Base-by-base conservation (phyloP, 352 stramenopile species). In the Plasmopara viticola region DNA sequence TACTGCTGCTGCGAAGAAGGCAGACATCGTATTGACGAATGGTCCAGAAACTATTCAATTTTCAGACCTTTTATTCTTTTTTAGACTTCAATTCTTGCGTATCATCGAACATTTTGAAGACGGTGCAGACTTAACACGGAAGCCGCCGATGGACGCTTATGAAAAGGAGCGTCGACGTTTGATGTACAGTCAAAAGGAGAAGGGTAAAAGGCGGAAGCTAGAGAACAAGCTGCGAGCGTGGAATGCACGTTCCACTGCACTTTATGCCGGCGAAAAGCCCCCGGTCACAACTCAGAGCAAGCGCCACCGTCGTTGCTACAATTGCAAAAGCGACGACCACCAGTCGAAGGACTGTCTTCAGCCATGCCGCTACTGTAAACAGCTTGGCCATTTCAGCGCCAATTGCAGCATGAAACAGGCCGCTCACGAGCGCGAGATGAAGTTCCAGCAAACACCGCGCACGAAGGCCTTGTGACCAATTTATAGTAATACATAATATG, bases 241-340 rank as follows among this genome's bases (percentile, higher is more conserved):
- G 78, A 50, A 69, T 6, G 70, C 72, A 53, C 62, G 85, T 10
- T 53, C 62, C 13, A 58, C 69, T 15, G 78, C 78, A 5, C 48
- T 90, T 20, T 58, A 75, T 15, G 50, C 46, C 1, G 78, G 78
- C 44, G 70, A 88, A 43, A 14, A 64, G 18, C 56, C 31, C 13
- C 64, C 60, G 2, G 30, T 49, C 5, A 63, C 45, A 7, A 43
- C 48, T 2, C 68, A 80, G 44, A 66, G 55, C 20, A 82, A 81
- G 18, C 72, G 74, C 30, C 76, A 81, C 15, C 74, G 74, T 12
- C 72, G 72, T 9, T 94, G 84, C 64, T 94, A 81, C 69, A 94
- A 94, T 64, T 94, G 84, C 74, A 87, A 90, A 56, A 60, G 87
- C 51, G 69, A 77, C 17, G 75, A 77, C 48, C 84, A 94, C 64